A percentile compares a stretch with the other conserved stretches of the same genome.
These are phyloP conservation scores for Populus tremula DNA, from an alignment of 345 rosid species.

Conservation along the genomic window DNA sequence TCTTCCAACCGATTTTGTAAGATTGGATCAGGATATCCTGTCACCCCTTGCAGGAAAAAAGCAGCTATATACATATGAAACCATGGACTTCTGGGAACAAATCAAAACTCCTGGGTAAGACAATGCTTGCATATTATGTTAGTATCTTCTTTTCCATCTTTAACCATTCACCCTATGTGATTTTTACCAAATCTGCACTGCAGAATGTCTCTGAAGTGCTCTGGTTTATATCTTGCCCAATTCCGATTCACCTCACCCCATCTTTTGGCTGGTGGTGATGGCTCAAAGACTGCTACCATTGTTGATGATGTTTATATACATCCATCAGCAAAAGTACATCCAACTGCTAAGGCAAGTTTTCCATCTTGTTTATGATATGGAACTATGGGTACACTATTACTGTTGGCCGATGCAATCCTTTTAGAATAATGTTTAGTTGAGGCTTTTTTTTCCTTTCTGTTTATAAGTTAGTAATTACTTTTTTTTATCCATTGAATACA, in stretches of 20 bases:
- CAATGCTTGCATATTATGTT: not conserved
- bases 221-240: conserved; percentile 76
- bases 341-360: conserved; percentile 75
- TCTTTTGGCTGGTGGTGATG: conserved; percentile 80
- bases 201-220: conserved; percentile 92
- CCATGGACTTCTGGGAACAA: conserved; percentile 85
- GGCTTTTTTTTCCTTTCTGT: not conserved
- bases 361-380: not conserved
- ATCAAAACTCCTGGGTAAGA: conserved; percentile 81
- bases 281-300: conserved; percentile 60
- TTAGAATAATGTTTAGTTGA: not conserved
- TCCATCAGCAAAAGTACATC: conserved; percentile 96
- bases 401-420: not conserved
- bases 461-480: not conserved
- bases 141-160: conserved; percentile 1
- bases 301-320: conserved; percentile 85
- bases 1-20: conserved; percentile 53
- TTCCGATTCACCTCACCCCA: conserved; percentile 66
- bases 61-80: conserved; percentile 71
- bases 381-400: not conserved
- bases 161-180: not conserved
- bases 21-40: conserved; percentile 87
- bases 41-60: conserved; percentile 92
- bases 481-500: not conserved
- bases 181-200: not conserved